phyloP scores from a whole-genome alignment of 257 asterid species.

The Scutellaria galericulata region DNA sequence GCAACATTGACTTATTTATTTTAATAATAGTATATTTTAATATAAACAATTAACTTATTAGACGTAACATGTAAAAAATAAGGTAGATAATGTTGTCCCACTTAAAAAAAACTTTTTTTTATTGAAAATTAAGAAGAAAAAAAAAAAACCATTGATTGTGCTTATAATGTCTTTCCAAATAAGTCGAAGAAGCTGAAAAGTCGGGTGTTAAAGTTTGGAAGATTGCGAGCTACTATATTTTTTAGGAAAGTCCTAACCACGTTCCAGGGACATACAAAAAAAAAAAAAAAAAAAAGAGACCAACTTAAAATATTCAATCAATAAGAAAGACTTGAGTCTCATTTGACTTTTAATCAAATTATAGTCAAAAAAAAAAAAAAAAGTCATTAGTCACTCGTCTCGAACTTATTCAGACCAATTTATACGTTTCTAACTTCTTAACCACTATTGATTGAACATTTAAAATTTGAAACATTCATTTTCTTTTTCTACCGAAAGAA shows the following conservation, averaged over 20 bases:
- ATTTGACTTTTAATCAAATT: neutral
- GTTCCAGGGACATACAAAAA: constrained; percentile 19
- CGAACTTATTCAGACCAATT: neutral
- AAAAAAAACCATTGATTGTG: neutral
- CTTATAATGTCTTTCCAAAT: constrained; percentile 17
- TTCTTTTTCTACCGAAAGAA: too few relatives aligned
- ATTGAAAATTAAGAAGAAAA: neutral
- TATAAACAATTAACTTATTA: too few relatives aligned
- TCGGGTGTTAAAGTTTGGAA: constrained; percentile 11
- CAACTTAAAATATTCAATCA: neutral
- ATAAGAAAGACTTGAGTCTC: neutral
- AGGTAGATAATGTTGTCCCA: too few relatives aligned
- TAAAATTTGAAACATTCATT: too few relatives aligned
- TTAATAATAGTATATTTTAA: too few relatives aligned
- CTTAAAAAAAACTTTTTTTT: neutral
- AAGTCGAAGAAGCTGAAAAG: constrained; percentile 22
- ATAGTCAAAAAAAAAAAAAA: neutral
- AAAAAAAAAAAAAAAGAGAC: neutral
- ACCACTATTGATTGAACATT: neutral
- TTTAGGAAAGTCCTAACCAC: constrained; percentile 24
- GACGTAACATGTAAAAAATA: too few relatives aligned
- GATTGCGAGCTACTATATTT: neutral
- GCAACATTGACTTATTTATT: too few relatives aligned
- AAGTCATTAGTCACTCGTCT: neutral
- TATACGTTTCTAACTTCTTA: neutral